Base-by-base conservation (phyloP, 371 early-diverging fungal species). In the Mucor sp. region DNA sequence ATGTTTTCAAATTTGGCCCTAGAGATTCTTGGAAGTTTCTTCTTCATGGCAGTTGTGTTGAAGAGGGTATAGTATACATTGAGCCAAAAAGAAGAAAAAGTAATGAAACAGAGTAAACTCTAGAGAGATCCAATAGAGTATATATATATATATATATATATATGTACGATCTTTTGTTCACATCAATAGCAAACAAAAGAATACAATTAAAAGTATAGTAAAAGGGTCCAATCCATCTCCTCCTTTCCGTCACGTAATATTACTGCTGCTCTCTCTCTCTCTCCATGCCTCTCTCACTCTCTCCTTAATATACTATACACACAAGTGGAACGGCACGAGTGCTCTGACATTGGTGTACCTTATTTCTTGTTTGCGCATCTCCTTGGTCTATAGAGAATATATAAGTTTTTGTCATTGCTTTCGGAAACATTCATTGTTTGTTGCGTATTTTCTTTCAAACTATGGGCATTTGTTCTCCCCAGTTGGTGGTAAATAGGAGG, bases 1-100 rank as follows among this genome's bases (percentile, higher is more conserved):
- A 72, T 50, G 28, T 79, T 79, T 61, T 78, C 77, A 56, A 76
- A 69, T 58, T 80, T 77, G 11, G 74, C 69, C 48, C 74, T 68
- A 60, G 81, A 81, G 37, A 73, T 64, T 58, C 50, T 61, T 53
- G 21, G 41, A 30, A 48, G 39, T 19, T 41, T 60, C 21, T 63
- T 63, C 64, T 66, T 68, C 19, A 19, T 44, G 19, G 7, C 17
- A 19, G n/a, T 15, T 41, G 41, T 1, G 41, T n/a, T 30, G 6
- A 30, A 41, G 41, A 17, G 41, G 41, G 33, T 61, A 6, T 53
- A 43, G 57, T 12, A 39, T n/a, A 28, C 48, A 48, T 50, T 33
- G 7, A 27, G 27, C 9, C 6, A 53, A 58, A 33, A 4, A 55
- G 56, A 32, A 57, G 32, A 8, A 53, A 44, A 21, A 56, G 23